phyloP scores from a whole-genome alignment of 306 rosid species.

The apple (Malus domestica) region DNA sequence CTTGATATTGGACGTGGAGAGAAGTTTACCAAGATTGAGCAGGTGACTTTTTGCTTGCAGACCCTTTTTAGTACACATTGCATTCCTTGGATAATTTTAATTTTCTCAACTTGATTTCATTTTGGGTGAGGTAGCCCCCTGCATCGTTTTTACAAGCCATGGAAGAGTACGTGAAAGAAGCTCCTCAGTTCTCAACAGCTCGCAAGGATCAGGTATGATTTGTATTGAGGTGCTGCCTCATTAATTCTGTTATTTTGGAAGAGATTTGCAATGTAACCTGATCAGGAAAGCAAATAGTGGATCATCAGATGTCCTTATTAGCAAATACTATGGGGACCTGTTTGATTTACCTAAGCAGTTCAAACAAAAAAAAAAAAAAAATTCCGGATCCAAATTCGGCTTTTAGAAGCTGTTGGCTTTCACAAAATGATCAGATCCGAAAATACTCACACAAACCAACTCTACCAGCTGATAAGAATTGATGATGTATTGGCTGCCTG shows the following conservation, averaged over 20 bases:
- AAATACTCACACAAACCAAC: not conserved
- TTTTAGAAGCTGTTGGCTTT: not conserved
- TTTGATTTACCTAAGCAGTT: slow-evolving; percentile 5
- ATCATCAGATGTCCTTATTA: not conserved
- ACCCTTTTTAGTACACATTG: not conserved
- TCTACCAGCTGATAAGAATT: not conserved
- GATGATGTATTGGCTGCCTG: not conserved
- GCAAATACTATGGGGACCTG: not conserved
- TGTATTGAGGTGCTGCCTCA: not conserved
- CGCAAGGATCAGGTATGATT: slow-evolving; percentile 77
- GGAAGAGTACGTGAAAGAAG: slow-evolving; percentile 95
- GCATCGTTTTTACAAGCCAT: slow-evolving; percentile 93
- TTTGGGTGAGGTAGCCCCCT: slow-evolving; percentile 65
- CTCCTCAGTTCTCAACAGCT: slow-evolving; percentile 57
- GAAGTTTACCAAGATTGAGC: slow-evolving; percentile 84
- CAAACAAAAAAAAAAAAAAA: not conserved
- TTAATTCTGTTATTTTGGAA: not conserved
- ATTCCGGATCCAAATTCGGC: not conserved
- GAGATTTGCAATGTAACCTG: not conserved
- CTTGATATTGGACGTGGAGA: slow-evolving; percentile 92
- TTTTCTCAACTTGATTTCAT: not conserved
- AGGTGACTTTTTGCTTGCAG: slow-evolving; percentile 43
- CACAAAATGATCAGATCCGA: not conserved
- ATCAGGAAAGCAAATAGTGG: not conserved
- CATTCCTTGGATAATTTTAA: not conserved